These are phyloP conservation scores for Salmacisia buchloeana DNA, from an alignment of 1,284 basidiomycete species.

Conservation along the genomic window DNA sequence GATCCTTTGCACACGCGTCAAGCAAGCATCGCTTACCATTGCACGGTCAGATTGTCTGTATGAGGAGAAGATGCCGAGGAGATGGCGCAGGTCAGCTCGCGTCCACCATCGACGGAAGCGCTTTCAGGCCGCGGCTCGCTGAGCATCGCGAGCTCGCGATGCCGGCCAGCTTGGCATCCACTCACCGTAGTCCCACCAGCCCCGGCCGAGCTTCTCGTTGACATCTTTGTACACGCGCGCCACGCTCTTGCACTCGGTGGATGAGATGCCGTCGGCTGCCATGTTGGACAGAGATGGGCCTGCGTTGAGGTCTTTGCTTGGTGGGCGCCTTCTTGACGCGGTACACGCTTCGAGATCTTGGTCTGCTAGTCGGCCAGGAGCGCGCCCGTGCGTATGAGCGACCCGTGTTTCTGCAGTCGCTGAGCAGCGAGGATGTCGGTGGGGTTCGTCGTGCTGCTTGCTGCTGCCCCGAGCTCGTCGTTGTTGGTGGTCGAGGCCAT, in stretches of 20 bases:
- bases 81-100: not conserved
- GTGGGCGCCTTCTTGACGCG: too few relatives aligned
- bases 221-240: conserved; percentile 59
- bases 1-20: not conserved
- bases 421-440: too few relatives aligned
- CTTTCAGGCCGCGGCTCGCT: not conserved
- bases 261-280: not conserved
- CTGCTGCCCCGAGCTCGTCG: too few relatives aligned
- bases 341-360: too few relatives aligned
- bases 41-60: conserved; percentile 44
- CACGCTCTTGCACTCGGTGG: conserved; percentile 30
- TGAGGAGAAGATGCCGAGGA: not conserved
- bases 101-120: not conserved
- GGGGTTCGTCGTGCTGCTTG: too few relatives aligned
- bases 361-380: too few relatives aligned
- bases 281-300: too few relatives aligned
- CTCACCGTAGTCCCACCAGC: conserved; percentile 63
- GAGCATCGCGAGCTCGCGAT: not conserved
- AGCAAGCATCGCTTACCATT: conserved; percentile 33
- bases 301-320: too few relatives aligned
- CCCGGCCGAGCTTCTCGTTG: conserved; percentile 59
- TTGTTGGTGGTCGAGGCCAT: too few relatives aligned
- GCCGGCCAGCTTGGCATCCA: not conserved
- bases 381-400: too few relatives aligned
- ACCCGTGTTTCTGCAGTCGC: too few relatives aligned